Evolutionary conservation across 805 yeast genomes (phyloP).

Genomic region (Spathaspora passalidarum): DNA sequence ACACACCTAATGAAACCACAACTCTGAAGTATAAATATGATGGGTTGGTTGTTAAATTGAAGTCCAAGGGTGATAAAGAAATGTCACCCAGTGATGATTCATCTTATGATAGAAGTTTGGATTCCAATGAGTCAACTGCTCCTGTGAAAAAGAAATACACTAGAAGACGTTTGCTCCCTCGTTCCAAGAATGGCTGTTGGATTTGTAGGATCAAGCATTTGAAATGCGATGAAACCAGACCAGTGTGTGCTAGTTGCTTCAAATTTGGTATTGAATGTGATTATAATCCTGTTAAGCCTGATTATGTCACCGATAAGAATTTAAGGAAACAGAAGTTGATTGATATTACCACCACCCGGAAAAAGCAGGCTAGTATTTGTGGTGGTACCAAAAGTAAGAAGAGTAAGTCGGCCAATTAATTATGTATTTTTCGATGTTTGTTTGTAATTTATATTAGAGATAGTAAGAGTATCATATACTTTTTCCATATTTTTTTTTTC

Average conservation of each 20-base stretch:
- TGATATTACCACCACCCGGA: slow-evolving; percentile 27
- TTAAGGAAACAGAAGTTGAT: slow-evolving; percentile 33
- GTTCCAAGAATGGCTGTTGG: slow-evolving; percentile 46
- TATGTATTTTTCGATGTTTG: background rate
- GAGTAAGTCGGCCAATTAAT: background rate
- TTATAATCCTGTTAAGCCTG: slow-evolving; percentile 36
- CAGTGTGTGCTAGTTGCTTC: slow-evolving; percentile 34
- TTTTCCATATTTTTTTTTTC: background rate
- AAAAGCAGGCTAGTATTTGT: slow-evolving; percentile 7
- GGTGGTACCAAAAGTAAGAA: slow-evolving; percentile 1
- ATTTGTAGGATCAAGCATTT: slow-evolving; percentile 44
- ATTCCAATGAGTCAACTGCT: background rate
- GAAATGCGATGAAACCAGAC: slow-evolving; percentile 41
- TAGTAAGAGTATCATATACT: background rate
- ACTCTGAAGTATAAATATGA: slow-evolving; percentile 3
- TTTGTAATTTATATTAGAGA: background rate
- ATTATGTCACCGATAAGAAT: slow-evolving; percentile 33
- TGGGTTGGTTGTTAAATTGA: background rate
- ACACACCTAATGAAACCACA: background rate
- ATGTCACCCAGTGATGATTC: background rate
- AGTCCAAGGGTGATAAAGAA: background rate
- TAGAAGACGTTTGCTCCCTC: slow-evolving; percentile 36
- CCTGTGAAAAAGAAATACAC: slow-evolving; percentile 29
- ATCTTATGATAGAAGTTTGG: background rate
- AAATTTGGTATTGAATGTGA: slow-evolving; percentile 43